Evolutionary conservation across 768 basidiomycete genomes (phyloP).

Genomic region (Naematelia aurantialba): DNA sequence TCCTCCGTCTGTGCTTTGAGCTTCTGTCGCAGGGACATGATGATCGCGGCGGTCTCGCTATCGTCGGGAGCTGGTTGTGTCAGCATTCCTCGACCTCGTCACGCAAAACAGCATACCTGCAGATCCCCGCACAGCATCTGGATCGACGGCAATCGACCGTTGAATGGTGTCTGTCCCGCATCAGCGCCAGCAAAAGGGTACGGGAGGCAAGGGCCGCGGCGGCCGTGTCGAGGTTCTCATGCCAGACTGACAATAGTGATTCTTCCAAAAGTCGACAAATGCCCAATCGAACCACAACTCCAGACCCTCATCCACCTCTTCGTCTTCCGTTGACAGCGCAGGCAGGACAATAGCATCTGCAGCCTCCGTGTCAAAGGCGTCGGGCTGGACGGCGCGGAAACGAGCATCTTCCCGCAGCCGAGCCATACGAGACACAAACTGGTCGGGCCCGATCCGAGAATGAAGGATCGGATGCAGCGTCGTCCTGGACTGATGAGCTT

Average conservation of each 20-base stretch:
- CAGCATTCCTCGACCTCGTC: background rate
- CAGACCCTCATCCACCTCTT: constrained; percentile 59
- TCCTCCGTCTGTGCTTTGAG: constrained; percentile 69
- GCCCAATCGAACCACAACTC: constrained; percentile 98
- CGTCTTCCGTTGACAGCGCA: constrained; percentile 18
- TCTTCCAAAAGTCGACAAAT: constrained; percentile 98
- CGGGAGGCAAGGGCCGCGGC: no score
- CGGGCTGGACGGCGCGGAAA: constrained; percentile 84
- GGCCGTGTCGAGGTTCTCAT: no score
- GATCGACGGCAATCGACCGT: constrained; percentile 52
- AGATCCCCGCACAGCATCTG: constrained; percentile 48
- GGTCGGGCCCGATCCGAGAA: constrained; percentile 78
- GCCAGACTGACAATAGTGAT: constrained; percentile 75
- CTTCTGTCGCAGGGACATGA: constrained; percentile 76
- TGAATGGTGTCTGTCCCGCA: constrained; percentile 51
- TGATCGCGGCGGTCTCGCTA: constrained; percentile 73
- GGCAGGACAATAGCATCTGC: constrained; percentile 14
- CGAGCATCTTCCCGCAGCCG: constrained; percentile 86
- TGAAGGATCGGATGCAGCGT: constrained; percentile 86
- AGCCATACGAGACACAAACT: constrained; percentile 77
- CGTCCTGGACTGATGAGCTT: constrained; percentile 54
- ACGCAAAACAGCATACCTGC: constrained; percentile 23
- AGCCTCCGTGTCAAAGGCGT: constrained; percentile 61
- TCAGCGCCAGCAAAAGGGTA: constrained; percentile 2
- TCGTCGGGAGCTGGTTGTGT: constrained; percentile 51